Evolutionary conservation across 2,329 filamentous ascomycete species (phyloP), one percentile per base, ranked within the genome.

Genomic region (Colletotrichum musicola): DNA sequence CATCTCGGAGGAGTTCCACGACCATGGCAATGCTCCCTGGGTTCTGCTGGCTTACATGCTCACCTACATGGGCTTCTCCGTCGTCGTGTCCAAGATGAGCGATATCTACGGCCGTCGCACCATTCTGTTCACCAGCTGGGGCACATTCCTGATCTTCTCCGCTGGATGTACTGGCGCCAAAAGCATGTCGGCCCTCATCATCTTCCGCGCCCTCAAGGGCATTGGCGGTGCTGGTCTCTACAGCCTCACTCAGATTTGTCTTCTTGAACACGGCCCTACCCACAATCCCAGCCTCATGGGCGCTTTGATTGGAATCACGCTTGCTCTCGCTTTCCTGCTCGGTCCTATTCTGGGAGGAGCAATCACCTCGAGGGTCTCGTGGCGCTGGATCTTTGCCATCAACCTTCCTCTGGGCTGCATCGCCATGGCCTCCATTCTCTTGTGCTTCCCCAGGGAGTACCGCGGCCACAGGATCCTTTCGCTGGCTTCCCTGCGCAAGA

Each of bases 181-280:
- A 25, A 80, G 78, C 64, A 88, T 89, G 85, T 77, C 78, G 54
- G 81, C 85, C 44, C 78, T 89, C 1, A 89, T 90, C 55, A 73
- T 87, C 14, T 90, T 83, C 65, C 85, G 88, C 20, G 85, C 86
- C 1, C 84, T 90, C 14, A 88, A 90, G 65, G 88, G 88, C 4
- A 82, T 90, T 50, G 88, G 89, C 0, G 89, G 86, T 2, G 88
- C 89, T 9, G 88, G 88, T 0, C 78, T 90, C 25, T 91, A 90
- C 75, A 89, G 86, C 70, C 76, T 90, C 49, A 85, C 86, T 1
- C 86, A 90, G 64, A 86, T 89, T 60, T 83, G 84, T 13, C 80
- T 90, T 1, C 81, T 88, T 30, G 87, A 89, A 70, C 81, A 89
- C 58, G 85, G 86, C 0, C 87, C 86, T 13, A 81, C 80, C 3